phyloP scores from a whole-genome alignment of 2,329 filamentous ascomycete genomes.

The Alternaria sp. region DNA sequence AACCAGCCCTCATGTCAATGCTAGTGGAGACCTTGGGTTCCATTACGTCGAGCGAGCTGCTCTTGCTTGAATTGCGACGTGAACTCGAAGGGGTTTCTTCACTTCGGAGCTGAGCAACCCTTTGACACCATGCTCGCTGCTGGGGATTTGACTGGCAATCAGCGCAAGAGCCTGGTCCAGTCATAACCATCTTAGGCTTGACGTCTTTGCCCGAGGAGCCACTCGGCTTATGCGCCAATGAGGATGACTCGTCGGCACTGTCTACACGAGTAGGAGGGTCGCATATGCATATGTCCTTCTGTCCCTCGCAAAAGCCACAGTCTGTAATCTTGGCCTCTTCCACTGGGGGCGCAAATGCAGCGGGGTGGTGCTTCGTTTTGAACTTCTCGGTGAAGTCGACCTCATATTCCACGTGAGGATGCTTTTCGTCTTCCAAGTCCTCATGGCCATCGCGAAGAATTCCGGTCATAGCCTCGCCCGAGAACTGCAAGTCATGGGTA shows the following conservation, averaged over 20 bases:
- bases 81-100: conserved; percentile 27
- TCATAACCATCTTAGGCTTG: conserved; percentile 18
- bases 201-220: conserved; percentile 7
- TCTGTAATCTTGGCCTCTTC: conserved; percentile 27
- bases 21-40: conserved; percentile 39
- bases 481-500: conserved; percentile 29
- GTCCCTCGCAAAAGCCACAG: conserved; percentile 47
- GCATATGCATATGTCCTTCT: conserved; percentile 44
- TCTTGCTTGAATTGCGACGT: conserved; percentile 35
- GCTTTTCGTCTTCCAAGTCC: conserved; percentile 11
- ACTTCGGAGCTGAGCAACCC: conserved; percentile 41
- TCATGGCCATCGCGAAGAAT: conserved; percentile 17
- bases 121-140: conserved; percentile 48
- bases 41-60: conserved; percentile 33
- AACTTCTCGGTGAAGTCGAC: conserved; percentile 48
- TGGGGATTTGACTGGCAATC: conserved; percentile 48
- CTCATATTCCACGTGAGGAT: conserved; percentile 26
- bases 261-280: conserved; percentile 28
- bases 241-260: conserved; percentile 22
- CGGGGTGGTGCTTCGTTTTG: conserved; percentile 18
- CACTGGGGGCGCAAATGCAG: conserved; percentile 30
- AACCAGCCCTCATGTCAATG: conserved; percentile 27
- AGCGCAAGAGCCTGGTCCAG: conserved; percentile 46
- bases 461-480: conserved; percentile 28
- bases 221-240: conserved; percentile 14